Base-by-base conservation (phyloP, 257 asterid genomes). In the Cordia subcordata region DNA sequence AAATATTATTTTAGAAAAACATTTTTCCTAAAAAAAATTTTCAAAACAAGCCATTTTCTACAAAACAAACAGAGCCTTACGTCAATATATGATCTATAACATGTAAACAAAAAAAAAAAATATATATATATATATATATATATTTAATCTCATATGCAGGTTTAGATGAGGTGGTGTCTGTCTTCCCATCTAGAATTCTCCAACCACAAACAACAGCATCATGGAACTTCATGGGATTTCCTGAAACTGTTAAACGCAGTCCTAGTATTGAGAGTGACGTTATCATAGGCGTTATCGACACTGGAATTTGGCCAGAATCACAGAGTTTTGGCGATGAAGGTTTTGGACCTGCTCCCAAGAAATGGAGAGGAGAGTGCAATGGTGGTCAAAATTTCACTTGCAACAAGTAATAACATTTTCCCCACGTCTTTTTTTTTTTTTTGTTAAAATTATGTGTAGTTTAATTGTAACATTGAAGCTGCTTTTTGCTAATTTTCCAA, bases 301-400 rank as follows among this genome's bases (percentile, higher is more conserved):
- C 69, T 6, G 81, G 86, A 50, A 33, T 80, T 20, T 81, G 81
- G 81, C 81, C 83, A 0, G 77, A 77, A 50, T 74, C 81, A 0
- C 51, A 74, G 51, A 81, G 84, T 54, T 81, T 72, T 38, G 21
- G 10, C 0, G 79, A 69, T 11, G 5, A 40, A 33, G 81, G 78
- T 12, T 60, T 65, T 14, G 65, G 76, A 44, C 81, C 79, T n/a
- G 47, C 65, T 38, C 81, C 84, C 0, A 61, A 67, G 38, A 81
- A 72, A 32, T 81, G 87, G 86, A 77, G 74, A 52, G 86, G 83
- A 8, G 67, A 9, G 4, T 77, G 83, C 21, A 16, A 33, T 0
- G 83, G 79, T 5, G 81, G 81, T 60, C 22, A 42, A 13, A 74
- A 80, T 49, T 80, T 79, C 72, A 65, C 76, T 0, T 79, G 85